Evolutionary conservation across 768 basidiomycete genomes (phyloP).

Genomic region (Boletus fagicola): DNA sequence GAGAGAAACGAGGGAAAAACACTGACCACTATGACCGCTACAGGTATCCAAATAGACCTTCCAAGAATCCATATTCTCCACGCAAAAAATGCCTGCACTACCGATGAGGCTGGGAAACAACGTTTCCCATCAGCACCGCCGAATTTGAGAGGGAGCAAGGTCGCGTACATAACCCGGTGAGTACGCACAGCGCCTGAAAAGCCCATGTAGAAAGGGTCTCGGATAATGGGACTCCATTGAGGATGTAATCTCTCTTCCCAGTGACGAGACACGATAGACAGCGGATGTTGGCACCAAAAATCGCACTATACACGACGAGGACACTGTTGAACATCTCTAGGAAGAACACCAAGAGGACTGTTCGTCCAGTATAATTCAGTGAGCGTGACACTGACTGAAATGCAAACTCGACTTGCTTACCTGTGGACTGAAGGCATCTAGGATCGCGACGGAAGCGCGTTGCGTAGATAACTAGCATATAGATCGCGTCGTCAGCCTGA

Average conservation of each 20-base stretch:
- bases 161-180: slow-evolving; percentile 8
- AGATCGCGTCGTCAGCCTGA: neutral
- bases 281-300: slow-evolving; percentile 3
- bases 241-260: slow-evolving; percentile 6
- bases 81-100: slow-evolving; percentile 8
- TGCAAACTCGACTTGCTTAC: neutral
- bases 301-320: slow-evolving; percentile 5
- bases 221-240: neutral
- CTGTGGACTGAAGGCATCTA: slow-evolving; percentile 4
- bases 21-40: slow-evolving; percentile 2
- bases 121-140: neutral
- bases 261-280: slow-evolving; percentile 11
- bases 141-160: neutral
- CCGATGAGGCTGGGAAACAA: slow-evolving; percentile 2
- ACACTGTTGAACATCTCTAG: slow-evolving; percentile 8
- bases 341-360: slow-evolving; percentile 7
- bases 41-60: slow-evolving; percentile 2
- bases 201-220: slow-evolving; percentile 8
- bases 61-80: slow-evolving; percentile 12
- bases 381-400: neutral
- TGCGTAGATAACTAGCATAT: slow-evolving; percentile 1
- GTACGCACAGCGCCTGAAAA: slow-evolving; percentile 6
- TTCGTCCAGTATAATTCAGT: neutral
- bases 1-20: neutral
- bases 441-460: slow-evolving; percentile 5